These are phyloP conservation scores for Zostera marina DNA, from an alignment of 116 monocot species.

Conservation along the genomic window DNA sequence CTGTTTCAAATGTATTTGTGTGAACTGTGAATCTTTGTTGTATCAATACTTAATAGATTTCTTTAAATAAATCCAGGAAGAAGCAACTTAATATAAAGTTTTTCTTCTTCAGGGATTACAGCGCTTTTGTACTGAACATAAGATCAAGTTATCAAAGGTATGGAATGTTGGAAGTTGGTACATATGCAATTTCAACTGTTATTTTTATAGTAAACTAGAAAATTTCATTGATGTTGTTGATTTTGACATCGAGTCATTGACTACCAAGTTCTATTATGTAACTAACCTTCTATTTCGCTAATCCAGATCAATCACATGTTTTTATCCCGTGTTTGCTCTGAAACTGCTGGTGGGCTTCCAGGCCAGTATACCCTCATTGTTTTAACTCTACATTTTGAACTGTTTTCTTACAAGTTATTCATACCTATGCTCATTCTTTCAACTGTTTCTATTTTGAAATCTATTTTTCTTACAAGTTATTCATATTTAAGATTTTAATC, in stretches of 20 bases:
- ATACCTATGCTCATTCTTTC: too few species aligned
- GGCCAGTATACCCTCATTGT: constrained; percentile 16
- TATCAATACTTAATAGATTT: neutral
- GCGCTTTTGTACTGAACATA: constrained; percentile 92
- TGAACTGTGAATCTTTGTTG: neutral
- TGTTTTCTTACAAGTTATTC: too few species aligned
- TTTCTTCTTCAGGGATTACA: constrained; percentile 59
- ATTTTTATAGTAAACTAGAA: neutral
- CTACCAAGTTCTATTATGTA: neutral
- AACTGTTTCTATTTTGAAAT: too few species aligned
- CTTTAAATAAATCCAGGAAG: neutral
- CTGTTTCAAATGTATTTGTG: neutral
- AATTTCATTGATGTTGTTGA: neutral
- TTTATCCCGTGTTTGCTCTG: constrained; percentile 90
- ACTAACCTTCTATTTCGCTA: neutral
- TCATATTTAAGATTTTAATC: too few species aligned
- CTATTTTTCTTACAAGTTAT: too few species aligned
- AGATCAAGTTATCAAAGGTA: constrained; percentile 95
- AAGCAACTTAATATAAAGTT: too few species aligned
- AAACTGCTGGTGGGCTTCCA: constrained; percentile 99
- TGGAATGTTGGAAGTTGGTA: neutral
- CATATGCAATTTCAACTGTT: neutral
- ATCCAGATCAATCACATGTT: constrained; percentile 90
- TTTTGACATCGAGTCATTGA: neutral
- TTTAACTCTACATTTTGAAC: too few species aligned